A percentile compares a stretch with the other conserved stretches of the same genome.
Evolutionary conservation across 352 stramenopile genomes (phyloP).

Genomic region (Phytophthora foliorum): DNA sequence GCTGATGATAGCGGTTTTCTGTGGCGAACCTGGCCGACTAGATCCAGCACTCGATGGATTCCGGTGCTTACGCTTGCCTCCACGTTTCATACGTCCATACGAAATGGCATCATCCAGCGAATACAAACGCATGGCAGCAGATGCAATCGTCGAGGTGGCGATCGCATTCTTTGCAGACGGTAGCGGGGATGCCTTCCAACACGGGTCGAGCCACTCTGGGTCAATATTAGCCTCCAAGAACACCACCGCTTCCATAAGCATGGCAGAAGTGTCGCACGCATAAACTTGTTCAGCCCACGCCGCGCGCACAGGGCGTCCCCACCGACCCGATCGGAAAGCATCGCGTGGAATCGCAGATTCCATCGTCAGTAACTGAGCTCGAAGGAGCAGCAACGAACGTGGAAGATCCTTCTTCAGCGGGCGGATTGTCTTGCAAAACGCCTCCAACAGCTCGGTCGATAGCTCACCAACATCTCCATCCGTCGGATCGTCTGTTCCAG

Average conservation of each 20-base stretch:
- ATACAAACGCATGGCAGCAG: constrained; percentile 76
- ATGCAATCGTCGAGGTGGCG: constrained; percentile 72
- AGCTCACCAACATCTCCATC: constrained; percentile 78
- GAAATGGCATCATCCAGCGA: constrained; percentile 81
- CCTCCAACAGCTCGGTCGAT: constrained; percentile 75
- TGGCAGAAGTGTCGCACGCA: constrained; percentile 54
- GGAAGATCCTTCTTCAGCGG: constrained; percentile 50
- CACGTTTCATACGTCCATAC: constrained; percentile 75
- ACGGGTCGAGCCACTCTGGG: constrained; percentile 78
- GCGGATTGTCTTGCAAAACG: constrained; percentile 60
- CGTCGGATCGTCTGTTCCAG: constrained; percentile 55
- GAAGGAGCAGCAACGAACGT: constrained; percentile 58
- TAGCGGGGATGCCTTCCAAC: constrained; percentile 77
- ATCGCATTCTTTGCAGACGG: constrained; percentile 71
- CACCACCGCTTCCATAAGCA: constrained; percentile 74
- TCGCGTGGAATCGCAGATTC: constrained; percentile 84
- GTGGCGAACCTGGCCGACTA: constrained; percentile 41
- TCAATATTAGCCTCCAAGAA: constrained; percentile 83
- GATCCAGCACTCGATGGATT: constrained; percentile 36
- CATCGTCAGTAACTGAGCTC: constrained; percentile 74
- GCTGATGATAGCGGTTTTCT: constrained; percentile 45
- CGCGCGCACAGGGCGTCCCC: constrained; percentile 67
- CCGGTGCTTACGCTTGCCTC: constrained; percentile 57
- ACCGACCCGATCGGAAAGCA: constrained; percentile 80
- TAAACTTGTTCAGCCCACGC: constrained; percentile 85